phyloP scores from a whole-genome alignment of 2,329 filamentous ascomycete genomes.

The Fusarium anguioides region DNA sequence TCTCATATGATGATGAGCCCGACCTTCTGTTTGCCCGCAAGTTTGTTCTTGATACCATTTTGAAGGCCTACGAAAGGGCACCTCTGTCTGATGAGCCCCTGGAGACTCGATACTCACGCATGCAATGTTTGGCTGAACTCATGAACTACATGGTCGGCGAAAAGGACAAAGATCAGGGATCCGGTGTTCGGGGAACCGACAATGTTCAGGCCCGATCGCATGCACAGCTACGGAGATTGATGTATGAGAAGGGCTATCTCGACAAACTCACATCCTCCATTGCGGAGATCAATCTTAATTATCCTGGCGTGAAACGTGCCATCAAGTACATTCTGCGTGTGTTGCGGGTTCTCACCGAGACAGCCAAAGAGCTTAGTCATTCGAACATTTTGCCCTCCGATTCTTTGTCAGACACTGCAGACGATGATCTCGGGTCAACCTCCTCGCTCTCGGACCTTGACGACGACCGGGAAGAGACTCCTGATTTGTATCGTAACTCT shows the following conservation, averaged over 20 bases:
- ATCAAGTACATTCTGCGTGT: constrained; percentile 97
- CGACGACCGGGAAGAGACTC: constrained; percentile 91
- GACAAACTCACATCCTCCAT: constrained; percentile 89
- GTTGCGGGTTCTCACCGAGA: constrained; percentile 85
- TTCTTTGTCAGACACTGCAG: constrained; percentile 74
- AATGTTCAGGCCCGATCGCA: constrained; percentile 68
- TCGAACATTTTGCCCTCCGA: constrained; percentile 77
- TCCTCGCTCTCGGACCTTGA: constrained; percentile 91
- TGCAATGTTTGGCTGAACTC: constrained; percentile 88
- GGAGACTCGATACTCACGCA: constrained; percentile 86
- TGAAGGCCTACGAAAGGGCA: constrained; percentile 92
- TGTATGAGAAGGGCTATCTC: constrained; percentile 98
- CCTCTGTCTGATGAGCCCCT: constrained; percentile 81
- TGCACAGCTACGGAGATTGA: constrained; percentile 87
- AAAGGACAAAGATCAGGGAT: constrained; percentile 71
- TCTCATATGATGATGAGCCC: constrained; percentile 78
- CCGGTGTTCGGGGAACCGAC: constrained; percentile 54
- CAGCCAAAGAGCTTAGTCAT: constrained; percentile 86
- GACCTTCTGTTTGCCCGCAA: constrained; percentile 92
- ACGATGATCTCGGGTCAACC: constrained; percentile 87
- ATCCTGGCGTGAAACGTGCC: constrained; percentile 89
- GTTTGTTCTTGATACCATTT: constrained; percentile 92
- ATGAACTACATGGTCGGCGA: constrained; percentile 93
- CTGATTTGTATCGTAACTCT: constrained; percentile 96
- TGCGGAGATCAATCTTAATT: constrained; percentile 94